These are phyloP conservation scores for Eleusine indica DNA, from an alignment of 176 grass and related monocot genomes.

Conservation along the genomic window DNA sequence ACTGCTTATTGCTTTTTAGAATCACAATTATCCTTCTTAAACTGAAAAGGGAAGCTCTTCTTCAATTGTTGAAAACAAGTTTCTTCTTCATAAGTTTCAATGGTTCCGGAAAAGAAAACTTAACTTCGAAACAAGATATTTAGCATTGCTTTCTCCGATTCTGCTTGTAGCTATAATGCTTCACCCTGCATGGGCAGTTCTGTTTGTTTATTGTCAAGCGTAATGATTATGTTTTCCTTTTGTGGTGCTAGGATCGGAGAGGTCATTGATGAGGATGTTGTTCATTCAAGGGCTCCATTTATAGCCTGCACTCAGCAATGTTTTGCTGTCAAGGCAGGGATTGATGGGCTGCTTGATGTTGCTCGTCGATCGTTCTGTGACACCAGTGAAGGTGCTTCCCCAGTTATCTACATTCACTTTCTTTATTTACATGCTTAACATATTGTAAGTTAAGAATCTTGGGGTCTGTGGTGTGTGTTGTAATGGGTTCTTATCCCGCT, in stretches of 20 bases:
- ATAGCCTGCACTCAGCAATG: constrained; percentile 87
- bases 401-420: constrained; percentile 24
- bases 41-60: neutral
- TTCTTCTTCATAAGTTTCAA: neutral
- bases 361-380: constrained; percentile 88
- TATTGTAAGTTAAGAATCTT: constrained; percentile 2
- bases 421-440: constrained; percentile 28
- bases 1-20: neutral
- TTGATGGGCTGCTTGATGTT: constrained; percentile 92
- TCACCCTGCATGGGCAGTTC: constrained; percentile 4
- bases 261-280: constrained; percentile 85
- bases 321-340: constrained; percentile 91
- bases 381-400: constrained; percentile 76
- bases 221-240: constrained; percentile 17
- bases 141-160: neutral
- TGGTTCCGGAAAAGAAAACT: neutral
- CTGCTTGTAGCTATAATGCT: constrained; percentile 18
- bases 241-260: constrained; percentile 70
- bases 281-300: constrained; percentile 99
- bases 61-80: neutral
- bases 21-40: neutral
- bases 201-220: constrained; percentile 28
- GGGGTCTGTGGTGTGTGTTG: too few species aligned
- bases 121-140: constrained; percentile 27
- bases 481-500: too few species aligned